Conservation (phyloP, 495 filamentous ascomycete genomes). For the Penicillium pancosmium region DNA sequence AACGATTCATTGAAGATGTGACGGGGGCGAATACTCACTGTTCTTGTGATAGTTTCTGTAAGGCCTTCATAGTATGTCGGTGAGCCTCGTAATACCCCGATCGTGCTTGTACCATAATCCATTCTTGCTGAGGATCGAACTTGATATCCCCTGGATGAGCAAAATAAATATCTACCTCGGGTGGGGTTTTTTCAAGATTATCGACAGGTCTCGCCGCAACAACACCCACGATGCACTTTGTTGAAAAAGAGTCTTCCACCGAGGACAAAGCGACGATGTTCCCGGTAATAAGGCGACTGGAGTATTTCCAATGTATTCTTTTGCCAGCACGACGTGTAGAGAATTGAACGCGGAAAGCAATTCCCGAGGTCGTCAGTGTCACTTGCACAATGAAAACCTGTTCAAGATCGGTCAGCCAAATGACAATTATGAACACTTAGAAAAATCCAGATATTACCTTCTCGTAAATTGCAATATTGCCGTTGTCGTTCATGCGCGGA, state of each 20-base stretch:
- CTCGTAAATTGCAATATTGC: slow-evolving; percentile 69
- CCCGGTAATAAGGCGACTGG: slow-evolving; percentile 70
- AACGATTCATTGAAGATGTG: neutral
- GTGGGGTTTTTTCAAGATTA: slow-evolving; percentile 64
- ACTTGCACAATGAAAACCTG: slow-evolving; percentile 70
- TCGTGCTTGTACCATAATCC: slow-evolving; percentile 77
- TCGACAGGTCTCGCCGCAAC: slow-evolving; percentile 71
- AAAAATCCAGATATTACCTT: slow-evolving; percentile 48
- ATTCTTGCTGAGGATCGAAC: slow-evolving; percentile 70
- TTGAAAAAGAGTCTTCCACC: slow-evolving; percentile 62
- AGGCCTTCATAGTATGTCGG: slow-evolving; percentile 68
- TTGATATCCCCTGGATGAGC: slow-evolving; percentile 58
- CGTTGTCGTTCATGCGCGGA: slow-evolving; percentile 54
- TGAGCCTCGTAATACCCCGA: slow-evolving; percentile 73
- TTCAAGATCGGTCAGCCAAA: neutral
- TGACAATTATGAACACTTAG: neutral
- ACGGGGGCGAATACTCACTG: slow-evolving; percentile 46
- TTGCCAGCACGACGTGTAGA: slow-evolving; percentile 67
- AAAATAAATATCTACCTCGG: slow-evolving; percentile 78
- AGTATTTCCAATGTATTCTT: slow-evolving; percentile 76
- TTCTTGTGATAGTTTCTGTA: slow-evolving; percentile 70
- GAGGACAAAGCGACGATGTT: slow-evolving; percentile 72
- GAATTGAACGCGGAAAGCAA: slow-evolving; percentile 71
- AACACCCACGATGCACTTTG: slow-evolving; percentile 68
- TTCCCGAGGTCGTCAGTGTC: slow-evolving; percentile 61